phyloP scores from a whole-genome alignment of 75 land plant genomes.

The Cryptomeria japonica region DNA sequence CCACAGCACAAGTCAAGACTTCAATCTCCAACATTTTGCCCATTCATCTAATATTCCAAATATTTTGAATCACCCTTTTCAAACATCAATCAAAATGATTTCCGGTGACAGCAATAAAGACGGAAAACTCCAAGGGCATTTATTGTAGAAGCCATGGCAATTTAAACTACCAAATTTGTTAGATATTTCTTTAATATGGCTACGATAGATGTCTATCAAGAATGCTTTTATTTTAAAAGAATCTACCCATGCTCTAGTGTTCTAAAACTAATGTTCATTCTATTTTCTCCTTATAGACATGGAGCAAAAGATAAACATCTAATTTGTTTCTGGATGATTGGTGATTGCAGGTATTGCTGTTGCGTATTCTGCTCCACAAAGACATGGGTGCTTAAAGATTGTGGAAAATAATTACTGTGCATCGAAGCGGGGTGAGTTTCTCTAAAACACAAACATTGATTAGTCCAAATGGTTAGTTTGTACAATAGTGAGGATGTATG shows the following conservation, averaged over 20 bases:
- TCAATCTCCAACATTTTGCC: too few species aligned
- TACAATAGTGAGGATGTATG: neutral
- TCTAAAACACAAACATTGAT: neutral
- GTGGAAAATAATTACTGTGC: conserved; percentile 95
- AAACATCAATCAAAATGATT: neutral
- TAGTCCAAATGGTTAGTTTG: neutral
- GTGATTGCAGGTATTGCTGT: conserved; percentile 68
- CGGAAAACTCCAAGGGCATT: neutral
- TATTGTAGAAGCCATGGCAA: neutral
- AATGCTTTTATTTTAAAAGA: neutral
- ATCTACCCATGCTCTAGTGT: neutral
- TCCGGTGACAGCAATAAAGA: neutral
- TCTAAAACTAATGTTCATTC: neutral
- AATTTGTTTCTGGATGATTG: neutral
- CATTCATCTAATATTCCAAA: too few species aligned
- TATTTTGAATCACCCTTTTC: neutral
- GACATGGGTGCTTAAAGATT: conserved; percentile 68
- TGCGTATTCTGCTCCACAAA: conserved; percentile 78
- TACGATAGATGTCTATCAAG: neutral
- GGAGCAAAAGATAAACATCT: neutral
- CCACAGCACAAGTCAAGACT: too few species aligned
- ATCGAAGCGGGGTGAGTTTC: conserved; percentile 73
- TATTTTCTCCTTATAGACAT: neutral
- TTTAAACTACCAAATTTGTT: neutral
- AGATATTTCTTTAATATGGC: neutral